phyloP scores from a whole-genome alignment of 2,329 filamentous ascomycete genomes.

The Colletotrichum navitas region DNA sequence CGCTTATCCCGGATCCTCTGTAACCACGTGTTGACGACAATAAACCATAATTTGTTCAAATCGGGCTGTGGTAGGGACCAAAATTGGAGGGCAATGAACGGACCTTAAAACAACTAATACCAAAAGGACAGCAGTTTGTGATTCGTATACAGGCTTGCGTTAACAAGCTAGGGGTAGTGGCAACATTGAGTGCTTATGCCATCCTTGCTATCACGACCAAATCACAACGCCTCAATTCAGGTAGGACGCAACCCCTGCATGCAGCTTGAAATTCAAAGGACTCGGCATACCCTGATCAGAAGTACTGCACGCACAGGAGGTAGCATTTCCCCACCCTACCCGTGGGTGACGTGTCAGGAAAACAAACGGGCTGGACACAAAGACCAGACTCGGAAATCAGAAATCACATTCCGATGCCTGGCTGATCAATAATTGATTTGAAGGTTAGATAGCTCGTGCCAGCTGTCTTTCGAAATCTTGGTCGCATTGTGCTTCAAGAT shows the following conservation, averaged over 20 bases:
- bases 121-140: neutral
- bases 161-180: neutral
- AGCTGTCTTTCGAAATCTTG: neutral
- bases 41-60: neutral
- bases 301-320: neutral
- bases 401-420: neutral
- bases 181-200: neutral
- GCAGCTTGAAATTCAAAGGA: neutral
- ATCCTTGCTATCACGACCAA: neutral
- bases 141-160: neutral
- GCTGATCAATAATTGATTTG: neutral
- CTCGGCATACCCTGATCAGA: neutral
- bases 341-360: neutral
- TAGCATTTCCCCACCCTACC: slow-evolving; percentile 8
- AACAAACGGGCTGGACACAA: neutral
- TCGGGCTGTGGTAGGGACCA: neutral
- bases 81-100: rapidly evolving
- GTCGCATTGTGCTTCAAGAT: rapidly evolving
- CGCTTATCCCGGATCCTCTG: neutral
- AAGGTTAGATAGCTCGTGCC: no score
- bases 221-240: neutral
- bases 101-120: neutral
- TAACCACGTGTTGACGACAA: neutral
- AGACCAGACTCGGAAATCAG: no score
- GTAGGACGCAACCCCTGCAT: neutral